Conservation (phyloP, 305 asterid species). For the Fraxinus sp. region DNA sequence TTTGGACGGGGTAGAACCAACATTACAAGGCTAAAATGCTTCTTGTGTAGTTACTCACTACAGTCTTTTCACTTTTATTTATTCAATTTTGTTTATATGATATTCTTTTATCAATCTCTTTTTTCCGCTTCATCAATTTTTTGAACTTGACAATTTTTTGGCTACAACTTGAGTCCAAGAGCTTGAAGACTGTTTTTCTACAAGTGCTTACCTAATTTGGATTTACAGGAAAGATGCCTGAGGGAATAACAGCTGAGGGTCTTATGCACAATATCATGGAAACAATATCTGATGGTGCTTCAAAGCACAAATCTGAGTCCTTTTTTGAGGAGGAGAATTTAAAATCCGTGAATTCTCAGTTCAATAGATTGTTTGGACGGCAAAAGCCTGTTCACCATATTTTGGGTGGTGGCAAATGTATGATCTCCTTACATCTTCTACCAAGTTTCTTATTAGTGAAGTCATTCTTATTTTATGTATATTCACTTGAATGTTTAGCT, state of each 20-base stretch:
- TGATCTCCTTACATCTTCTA: conserved; percentile 8
- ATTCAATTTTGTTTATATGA: background rate
- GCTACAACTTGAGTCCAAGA: background rate
- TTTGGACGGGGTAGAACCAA: background rate
- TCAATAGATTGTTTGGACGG: conserved; percentile 73
- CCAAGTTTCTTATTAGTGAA: background rate
- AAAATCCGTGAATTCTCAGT: conserved; percentile 42
- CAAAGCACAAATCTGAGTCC: conserved; percentile 52
- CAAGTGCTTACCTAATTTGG: background rate
- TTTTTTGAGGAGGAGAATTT: conserved; percentile 55
- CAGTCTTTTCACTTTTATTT: background rate
- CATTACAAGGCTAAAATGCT: background rate
- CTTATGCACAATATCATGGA: conserved; percentile 65
- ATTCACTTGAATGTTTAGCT: conserved; percentile 43
- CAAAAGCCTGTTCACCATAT: conserved; percentile 69
- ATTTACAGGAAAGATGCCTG: conserved; percentile 52
- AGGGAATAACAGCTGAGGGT: conserved; percentile 63
- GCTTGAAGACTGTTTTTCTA: background rate
- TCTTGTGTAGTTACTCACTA: background rate
- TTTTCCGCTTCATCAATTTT: background rate
- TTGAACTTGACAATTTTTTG: background rate
- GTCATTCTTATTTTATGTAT: background rate
- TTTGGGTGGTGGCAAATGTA: conserved; percentile 88
- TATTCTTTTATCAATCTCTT: background rate
- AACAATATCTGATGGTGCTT: conserved; percentile 48